Conservation (phyloP, 2,329 filamentous ascomycete species). For the Claviceps monticola region DNA sequence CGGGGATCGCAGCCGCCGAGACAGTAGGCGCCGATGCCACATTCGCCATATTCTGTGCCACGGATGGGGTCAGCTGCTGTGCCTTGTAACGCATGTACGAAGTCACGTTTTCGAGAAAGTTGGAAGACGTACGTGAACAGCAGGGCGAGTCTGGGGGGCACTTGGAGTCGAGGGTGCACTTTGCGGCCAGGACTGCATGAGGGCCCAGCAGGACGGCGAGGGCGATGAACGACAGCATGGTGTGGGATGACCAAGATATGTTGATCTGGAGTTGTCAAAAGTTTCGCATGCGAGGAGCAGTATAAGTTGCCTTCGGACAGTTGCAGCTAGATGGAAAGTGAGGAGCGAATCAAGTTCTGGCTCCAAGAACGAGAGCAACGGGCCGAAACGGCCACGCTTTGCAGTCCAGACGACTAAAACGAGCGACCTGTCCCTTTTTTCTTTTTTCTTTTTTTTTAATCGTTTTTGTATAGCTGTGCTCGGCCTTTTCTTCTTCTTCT, state of each 20-base stretch:
- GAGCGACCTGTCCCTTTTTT: too few relatives aligned
- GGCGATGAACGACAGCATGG: conserved; percentile 20
- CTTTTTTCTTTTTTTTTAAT: too few relatives aligned
- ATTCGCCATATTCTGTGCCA: conserved; percentile 70
- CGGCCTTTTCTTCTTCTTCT: too few relatives aligned
- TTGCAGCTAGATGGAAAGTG: too few relatives aligned
- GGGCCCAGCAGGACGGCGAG: conserved; percentile 19
- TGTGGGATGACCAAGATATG: background rate
- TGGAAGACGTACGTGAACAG: conserved; percentile 55
- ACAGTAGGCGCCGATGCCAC: conserved; percentile 88
- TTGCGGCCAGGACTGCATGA: conserved; percentile 16
- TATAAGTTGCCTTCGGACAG: too few relatives aligned
- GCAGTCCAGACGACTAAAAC: too few relatives aligned
- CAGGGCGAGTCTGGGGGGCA: conserved; percentile 64
- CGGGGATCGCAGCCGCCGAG: conserved; percentile 87
- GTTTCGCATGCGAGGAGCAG: too few relatives aligned
- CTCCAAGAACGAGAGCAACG: too few relatives aligned
- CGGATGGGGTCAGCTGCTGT: conserved; percentile 7
- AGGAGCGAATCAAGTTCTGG: too few relatives aligned
- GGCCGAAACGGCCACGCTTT: too few relatives aligned
- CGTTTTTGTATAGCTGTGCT: too few relatives aligned
- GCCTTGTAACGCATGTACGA: background rate
- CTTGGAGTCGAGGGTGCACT: conserved; percentile 37
- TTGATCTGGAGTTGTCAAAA: background rate
- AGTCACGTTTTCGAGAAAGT: background rate